Conservation (phyloP, 2,329 filamentous ascomycete species). For the Aspergillus calidoustus region DNA sequence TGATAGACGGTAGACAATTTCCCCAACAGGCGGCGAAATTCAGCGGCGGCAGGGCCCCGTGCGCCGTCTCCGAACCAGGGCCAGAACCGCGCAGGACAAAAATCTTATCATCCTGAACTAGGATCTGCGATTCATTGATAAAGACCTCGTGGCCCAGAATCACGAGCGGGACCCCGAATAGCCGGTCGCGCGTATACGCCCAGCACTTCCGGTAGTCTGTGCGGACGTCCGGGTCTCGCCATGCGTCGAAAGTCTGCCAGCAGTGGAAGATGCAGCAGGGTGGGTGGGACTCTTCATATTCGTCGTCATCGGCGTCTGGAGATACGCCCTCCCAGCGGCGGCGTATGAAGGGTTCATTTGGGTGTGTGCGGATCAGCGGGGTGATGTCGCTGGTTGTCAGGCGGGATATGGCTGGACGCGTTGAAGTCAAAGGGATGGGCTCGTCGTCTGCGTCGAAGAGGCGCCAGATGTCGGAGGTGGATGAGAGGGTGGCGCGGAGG, state of each 20-base stretch:
- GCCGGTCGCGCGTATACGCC: neutral
- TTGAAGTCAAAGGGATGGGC: neutral
- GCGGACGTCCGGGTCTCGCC: neutral
- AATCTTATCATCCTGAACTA: neutral
- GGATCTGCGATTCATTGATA: neutral
- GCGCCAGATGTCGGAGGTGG: neutral
- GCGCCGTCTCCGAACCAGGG: neutral
- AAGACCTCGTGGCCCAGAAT: neutral
- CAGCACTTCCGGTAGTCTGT: neutral
- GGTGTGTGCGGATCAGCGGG: neutral
- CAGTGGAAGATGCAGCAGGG: conserved; percentile 1
- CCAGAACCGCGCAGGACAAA: neutral
- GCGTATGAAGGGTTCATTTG: neutral
- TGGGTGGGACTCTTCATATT: neutral
- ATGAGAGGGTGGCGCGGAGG: neutral
- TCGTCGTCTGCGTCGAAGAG: neutral
- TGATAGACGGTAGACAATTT: neutral
- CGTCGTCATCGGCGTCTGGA: neutral
- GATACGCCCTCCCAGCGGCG: too few relatives aligned
- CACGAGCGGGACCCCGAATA: neutral
- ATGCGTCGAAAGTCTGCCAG: neutral
- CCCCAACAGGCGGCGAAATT: neutral
- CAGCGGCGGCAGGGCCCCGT: neutral
- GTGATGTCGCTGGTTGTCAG: neutral
- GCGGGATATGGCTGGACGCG: neutral